Evolutionary conservation across 169 alveolate species (phyloP), one percentile per base, ranked within the genome.

Genomic region (Plasmodium relictum): DNA sequence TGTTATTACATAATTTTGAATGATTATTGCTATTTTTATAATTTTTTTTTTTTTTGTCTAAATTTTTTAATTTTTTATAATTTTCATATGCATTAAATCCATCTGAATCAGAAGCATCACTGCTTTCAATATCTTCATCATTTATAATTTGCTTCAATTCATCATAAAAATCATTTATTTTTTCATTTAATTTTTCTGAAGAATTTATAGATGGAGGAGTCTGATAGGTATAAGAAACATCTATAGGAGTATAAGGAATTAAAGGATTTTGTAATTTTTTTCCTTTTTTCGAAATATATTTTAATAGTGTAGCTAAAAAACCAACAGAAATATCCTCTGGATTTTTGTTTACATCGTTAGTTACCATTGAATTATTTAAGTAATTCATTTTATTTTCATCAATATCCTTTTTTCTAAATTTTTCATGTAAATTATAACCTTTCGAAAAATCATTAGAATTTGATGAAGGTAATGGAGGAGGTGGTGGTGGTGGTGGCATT

Each of bases 241-340:
- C 92, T 12, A 86, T 69, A 54, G 92, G 87, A 0, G 92, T 86
- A 39, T 86, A 86, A 0, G 92, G 92, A 22, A 86, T 72, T 3
- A 86, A 45, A 0, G 92, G 66, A 42, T 58, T 71, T 59, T 86
- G 92, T 24, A 70, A 5, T 65, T 71, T 86, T 42, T 86, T 86
- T 24, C 76, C 88, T 39, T 71, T 86, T 63, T 71, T 86, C 2
- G 92, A 86, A 22, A 86, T 86, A 0, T 59, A 42, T 45, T 86
- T 86, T 71, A 86, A 61, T 44, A 86, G 18, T 0, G 92, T 71
- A n/a, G 92, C 92, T 71, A 86, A 86, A 59, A 86, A 86, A 0
- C 92, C 92, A 26, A 86, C 92, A 6, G 92, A 24, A 44, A 86
- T 70, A n/a, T 45, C 37, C 62, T 86, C 92, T 6, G 88, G 88